phyloP scores from a whole-genome alignment of 129 eudicot species.

The Oenanthe sinensis region DNA sequence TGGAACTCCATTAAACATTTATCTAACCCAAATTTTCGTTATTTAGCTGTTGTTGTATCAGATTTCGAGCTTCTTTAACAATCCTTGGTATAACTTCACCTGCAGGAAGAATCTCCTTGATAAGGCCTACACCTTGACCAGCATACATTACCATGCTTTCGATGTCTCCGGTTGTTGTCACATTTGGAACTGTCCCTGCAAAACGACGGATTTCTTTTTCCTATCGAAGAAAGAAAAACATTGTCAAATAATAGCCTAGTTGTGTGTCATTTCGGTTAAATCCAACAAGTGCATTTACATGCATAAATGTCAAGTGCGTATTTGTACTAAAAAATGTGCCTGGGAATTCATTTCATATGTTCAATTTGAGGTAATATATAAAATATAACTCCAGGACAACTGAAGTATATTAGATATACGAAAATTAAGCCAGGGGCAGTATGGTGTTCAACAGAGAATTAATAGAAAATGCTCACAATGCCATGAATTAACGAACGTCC shows the following conservation, averaged over 20 bases:
- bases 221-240: slow-evolving; percentile 20
- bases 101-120: slow-evolving; percentile 72
- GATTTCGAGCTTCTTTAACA: slow-evolving; percentile 57
- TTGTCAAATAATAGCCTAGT: not conserved
- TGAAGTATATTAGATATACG: not conserved
- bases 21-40: not conserved
- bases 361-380: not conserved
- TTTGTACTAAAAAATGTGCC: not conserved
- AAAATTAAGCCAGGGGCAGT: not conserved
- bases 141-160: slow-evolving; percentile 96
- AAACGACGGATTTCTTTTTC: slow-evolving; percentile 67
- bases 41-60: slow-evolving; percentile 37
- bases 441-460: not conserved
- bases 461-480: slow-evolving; percentile 27
- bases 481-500: slow-evolving; percentile 72
- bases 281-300: not conserved
- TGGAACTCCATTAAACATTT: not conserved
- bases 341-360: not conserved
- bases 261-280: not conserved
- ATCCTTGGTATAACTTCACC: slow-evolving; percentile 62
- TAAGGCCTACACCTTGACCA: slow-evolving; percentile 80
- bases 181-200: slow-evolving; percentile 81
- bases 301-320: not conserved
- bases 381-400: not conserved
- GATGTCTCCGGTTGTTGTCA: slow-evolving; percentile 68